phyloP scores from a whole-genome alignment of 228 moss, liverwort and hornwort species.

The Sphagnum magellanicum region DNA sequence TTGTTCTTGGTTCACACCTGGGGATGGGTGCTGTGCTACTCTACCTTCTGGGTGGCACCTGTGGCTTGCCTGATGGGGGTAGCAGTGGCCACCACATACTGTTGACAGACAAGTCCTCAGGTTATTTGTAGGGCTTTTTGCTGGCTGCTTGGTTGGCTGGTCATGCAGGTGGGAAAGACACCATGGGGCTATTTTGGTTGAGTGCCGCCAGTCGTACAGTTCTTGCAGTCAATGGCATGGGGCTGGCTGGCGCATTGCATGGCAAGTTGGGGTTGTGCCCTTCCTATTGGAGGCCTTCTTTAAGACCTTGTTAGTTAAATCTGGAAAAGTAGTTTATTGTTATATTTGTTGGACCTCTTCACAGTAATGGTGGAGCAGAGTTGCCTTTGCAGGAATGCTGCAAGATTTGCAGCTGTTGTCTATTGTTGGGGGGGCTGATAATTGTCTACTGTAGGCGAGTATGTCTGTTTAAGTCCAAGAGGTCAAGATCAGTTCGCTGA shows the following conservation, averaged over 20 bases:
- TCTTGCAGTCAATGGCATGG: neutral
- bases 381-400: neutral
- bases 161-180: neutral
- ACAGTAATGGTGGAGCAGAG: neutral
- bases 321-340: conserved; percentile 1
- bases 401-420: neutral
- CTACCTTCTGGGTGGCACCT: conserved; percentile 2
- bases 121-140: conserved; percentile 3
- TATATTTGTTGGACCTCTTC: neutral
- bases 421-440: neutral
- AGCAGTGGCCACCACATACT: neutral
- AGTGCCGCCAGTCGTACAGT: neutral
- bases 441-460: too few relatives aligned
- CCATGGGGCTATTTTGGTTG: neutral
- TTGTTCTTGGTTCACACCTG: neutral
- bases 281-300: neutral
- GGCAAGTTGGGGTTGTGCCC: conserved; percentile 1
- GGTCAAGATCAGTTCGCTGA: too few relatives aligned
- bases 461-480: too few relatives aligned
- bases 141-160: conserved; percentile 1
- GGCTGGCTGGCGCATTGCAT: neutral
- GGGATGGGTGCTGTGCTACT: conserved; percentile 1
- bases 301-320: neutral
- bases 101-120: conserved; percentile 1
- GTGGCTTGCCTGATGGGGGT: neutral